Conservation (phyloP, 768 basidiomycete genomes). For the Suillus subaureus region DNA sequence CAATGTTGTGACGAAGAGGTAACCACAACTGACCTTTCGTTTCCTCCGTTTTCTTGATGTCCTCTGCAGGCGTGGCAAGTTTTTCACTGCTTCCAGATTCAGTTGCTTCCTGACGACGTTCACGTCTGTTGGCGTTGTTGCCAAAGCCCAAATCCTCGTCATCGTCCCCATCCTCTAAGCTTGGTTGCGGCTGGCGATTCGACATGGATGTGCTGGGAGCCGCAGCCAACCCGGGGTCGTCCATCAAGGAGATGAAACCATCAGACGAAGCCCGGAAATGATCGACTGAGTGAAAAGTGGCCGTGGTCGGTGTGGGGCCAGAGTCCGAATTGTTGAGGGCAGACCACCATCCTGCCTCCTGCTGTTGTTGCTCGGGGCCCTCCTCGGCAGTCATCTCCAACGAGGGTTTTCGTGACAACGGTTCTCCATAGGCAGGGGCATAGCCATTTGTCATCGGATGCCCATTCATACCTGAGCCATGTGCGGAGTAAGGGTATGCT, state of each 20-base stretch:
- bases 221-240: conserved; percentile 50
- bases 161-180: conserved; percentile 60
- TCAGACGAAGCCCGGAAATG: conserved; percentile 45
- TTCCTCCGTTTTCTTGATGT: conserved; percentile 24
- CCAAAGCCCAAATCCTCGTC: conserved; percentile 94
- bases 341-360: conserved; percentile 65
- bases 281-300: conserved; percentile 63
- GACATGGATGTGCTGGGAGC: conserved; percentile 26
- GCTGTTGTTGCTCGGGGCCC: conserved; percentile 37
- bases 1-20: background rate
- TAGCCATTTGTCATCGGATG: conserved; percentile 42
- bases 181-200: conserved; percentile 15
- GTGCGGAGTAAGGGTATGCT: conserved; percentile 29
- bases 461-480: conserved; percentile 26
- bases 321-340: conserved; percentile 43
- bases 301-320: conserved; percentile 64
- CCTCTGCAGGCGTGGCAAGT: conserved; percentile 19
- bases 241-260: conserved; percentile 86
- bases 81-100: conserved; percentile 28
- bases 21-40: conserved; percentile 32
- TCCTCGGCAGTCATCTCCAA: conserved; percentile 35
- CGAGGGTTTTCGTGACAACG: conserved; percentile 29
- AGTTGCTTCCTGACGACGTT: conserved; percentile 30
- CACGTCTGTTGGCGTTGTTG: conserved; percentile 56
- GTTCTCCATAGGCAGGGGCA: conserved; percentile 33